Conservation (phyloP, 2,329 filamentous ascomycete species). For the Exutisphaerella laricina region DNA sequence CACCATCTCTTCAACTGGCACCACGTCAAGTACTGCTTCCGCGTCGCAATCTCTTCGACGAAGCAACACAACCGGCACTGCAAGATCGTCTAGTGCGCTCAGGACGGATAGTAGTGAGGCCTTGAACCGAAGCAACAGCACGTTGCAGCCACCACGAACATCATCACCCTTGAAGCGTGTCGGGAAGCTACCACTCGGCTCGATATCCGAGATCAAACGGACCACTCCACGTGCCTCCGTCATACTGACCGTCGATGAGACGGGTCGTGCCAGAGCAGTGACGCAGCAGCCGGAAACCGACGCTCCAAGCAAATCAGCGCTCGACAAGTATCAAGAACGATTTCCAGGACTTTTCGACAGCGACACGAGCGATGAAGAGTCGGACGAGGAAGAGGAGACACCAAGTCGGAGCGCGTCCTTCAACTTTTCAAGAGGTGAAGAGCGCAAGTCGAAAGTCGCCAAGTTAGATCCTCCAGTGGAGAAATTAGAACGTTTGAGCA, state of each 20-base stretch:
- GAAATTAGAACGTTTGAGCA: constrained; percentile 31
- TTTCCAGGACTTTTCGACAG: constrained; percentile 40
- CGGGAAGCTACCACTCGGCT: constrained; percentile 37
- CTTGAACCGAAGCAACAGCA: constrained; percentile 25
- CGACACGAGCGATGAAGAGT: constrained; percentile 30
- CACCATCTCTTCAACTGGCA: constrained; percentile 37
- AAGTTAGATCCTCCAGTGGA: constrained; percentile 33
- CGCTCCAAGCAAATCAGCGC: constrained; percentile 33
- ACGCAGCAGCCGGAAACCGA: constrained; percentile 24
- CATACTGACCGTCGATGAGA: constrained; percentile 43
- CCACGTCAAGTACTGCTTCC: constrained; percentile 30
- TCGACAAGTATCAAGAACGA: constrained; percentile 34
- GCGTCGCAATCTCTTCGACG: constrained; percentile 33
- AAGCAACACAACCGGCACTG: constrained; percentile 42
- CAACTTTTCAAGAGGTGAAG: constrained; percentile 25
- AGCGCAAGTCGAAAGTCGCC: constrained; percentile 28
- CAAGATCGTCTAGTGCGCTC: constrained; percentile 21
- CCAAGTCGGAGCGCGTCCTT: constrained; percentile 31
- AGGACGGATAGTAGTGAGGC: constrained; percentile 26
- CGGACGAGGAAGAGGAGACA: constrained; percentile 27
- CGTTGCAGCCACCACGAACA: constrained; percentile 37
- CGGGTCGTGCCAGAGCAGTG: constrained; percentile 41
- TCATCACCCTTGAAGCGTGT: constrained; percentile 45
- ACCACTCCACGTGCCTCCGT: constrained; percentile 38
- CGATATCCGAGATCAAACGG: constrained; percentile 43